A percentile compares a stretch with the other conserved stretches of the same genome.
Evolutionary conservation across 768 basidiomycete genomes (phyloP).

Genomic region (Suillus americanus): DNA sequence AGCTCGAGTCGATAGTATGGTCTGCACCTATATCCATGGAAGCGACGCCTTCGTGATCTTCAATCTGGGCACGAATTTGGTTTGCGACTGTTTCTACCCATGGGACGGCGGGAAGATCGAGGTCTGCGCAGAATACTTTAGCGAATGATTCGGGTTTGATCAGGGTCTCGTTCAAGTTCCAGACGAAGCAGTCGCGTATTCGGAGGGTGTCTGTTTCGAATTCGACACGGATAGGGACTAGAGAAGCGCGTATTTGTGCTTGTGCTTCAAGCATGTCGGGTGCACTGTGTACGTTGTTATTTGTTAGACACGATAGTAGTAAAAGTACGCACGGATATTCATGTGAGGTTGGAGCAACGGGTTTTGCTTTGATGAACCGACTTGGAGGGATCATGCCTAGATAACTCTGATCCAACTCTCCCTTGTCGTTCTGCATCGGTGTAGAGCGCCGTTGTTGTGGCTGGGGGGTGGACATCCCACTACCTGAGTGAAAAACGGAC

Average conservation of each 20-base stretch:
- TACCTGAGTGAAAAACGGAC: slow-evolving; percentile 54
- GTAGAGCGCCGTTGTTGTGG: slow-evolving; percentile 17
- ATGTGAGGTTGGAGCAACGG: slow-evolving; percentile 60
- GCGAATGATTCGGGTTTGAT: slow-evolving; percentile 88
- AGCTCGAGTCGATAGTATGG: slow-evolving; percentile 20
- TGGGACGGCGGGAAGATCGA: slow-evolving; percentile 65
- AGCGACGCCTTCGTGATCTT: slow-evolving; percentile 84
- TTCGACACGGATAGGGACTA: slow-evolving; percentile 94
- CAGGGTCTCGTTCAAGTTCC: slow-evolving; percentile 90
- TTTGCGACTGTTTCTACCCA: slow-evolving; percentile 81
- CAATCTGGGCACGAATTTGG: slow-evolving; percentile 88
- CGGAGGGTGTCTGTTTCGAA: slow-evolving; percentile 90
- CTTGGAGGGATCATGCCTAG: slow-evolving; percentile 83
- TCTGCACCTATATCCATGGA: slow-evolving; percentile 66
- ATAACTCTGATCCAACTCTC: slow-evolving; percentile 84
- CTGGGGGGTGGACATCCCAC: slow-evolving; percentile 39
- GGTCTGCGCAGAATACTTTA: slow-evolving; percentile 81
- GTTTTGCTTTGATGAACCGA: slow-evolving; percentile 66
- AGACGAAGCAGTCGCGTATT: slow-evolving; percentile 92
- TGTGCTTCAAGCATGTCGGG: slow-evolving; percentile 64
- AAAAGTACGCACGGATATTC: slow-evolving; percentile 66
- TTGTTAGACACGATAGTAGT: slow-evolving; percentile 1
- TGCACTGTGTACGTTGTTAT: slow-evolving; percentile 40
- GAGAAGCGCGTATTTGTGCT: slow-evolving; percentile 50
- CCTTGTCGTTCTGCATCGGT: slow-evolving; percentile 37